Evolutionary conservation across 73 alveolate genomes (phyloP), one percentile per base, ranked within the genome.

Genomic region (Stentor coeruleus): DNA sequence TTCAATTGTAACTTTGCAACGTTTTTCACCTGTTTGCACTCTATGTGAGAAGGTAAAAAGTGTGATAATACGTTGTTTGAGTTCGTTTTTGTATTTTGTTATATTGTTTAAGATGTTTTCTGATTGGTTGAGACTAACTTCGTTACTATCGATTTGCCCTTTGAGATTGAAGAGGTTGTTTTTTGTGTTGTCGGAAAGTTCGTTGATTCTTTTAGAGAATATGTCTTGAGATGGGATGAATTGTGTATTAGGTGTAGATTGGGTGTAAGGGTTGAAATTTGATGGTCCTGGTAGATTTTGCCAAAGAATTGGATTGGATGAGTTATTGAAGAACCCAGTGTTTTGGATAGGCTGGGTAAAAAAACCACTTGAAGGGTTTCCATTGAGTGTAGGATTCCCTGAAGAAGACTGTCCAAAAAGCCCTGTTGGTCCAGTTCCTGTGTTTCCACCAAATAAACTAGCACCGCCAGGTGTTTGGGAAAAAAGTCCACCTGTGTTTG

Each of bases 131-230:
- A 66, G 33, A 40, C 40, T 15, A 31, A 26, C 33, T 66, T 66
- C 79, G 33, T 66, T 66, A 40, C 33, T 66, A 26, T 66, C 79
- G 39, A 66, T 66, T 66, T 66, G 40, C 1, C 33, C n/a, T 31
- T 66, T 20, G 33, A 66, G n/a, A 28, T 33, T 40, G 2, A 20
- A 66, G 2, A 66, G 37, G 11, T 66, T 66, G 0, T 20, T 40
- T 66, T 66, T 66, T 66, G 6, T 20, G 20, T 6, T 49, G 6
- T 49, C 28, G 66, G 6, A 11, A 20, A 49, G 20, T 11, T 49
- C 20, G 20, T 49, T 20, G 20, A 49, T 49, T 20, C 6, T 49
- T 49, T 49, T 49, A 49, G 6, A 6, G 28, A 20, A 49, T 6
- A 49, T 11, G 66, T 49, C 20, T 20, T 49, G 66, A 49, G 6